phyloP scores from a whole-genome alignment of 495 filamentous ascomycete genomes.

The Penicillium coprophilum region DNA sequence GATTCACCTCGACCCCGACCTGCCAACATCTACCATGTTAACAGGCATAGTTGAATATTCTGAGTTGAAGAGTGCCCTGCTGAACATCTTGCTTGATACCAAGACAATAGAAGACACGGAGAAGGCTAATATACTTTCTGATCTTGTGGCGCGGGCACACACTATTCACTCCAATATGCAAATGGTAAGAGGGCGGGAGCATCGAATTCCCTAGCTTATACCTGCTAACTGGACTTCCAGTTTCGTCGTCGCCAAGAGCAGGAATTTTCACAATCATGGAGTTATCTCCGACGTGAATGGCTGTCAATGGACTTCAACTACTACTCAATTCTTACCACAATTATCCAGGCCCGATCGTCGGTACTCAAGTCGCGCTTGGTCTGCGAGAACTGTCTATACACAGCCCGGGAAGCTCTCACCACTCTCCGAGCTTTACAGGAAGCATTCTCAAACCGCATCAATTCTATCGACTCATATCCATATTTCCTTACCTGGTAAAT shows the following conservation, averaged over 20 bases:
- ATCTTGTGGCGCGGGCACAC: constrained; percentile 24
- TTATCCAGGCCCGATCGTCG: constrained; percentile 27
- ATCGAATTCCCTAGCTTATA: neutral
- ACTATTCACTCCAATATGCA: constrained; percentile 23
- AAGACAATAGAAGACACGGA: constrained; percentile 21
- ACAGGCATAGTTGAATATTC: constrained; percentile 28
- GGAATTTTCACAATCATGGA: constrained; percentile 20
- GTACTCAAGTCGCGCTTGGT: constrained; percentile 26
- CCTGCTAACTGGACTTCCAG: constrained; percentile 7
- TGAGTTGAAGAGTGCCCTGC: constrained; percentile 21
- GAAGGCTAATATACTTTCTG: constrained; percentile 25
- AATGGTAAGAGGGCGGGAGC: constrained; percentile 12
- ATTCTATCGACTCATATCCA: constrained; percentile 27
- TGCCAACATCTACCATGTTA: constrained; percentile 27
- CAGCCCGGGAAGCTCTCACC: constrained; percentile 27
- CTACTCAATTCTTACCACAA: constrained; percentile 27
- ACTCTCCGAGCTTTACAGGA: constrained; percentile 28
- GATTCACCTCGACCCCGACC: constrained; percentile 24
- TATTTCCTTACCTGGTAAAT: constrained; percentile 35
- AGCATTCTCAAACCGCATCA: constrained; percentile 17
- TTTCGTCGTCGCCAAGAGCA: constrained; percentile 23
- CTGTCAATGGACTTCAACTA: constrained; percentile 35
- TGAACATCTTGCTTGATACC: constrained; percentile 23
- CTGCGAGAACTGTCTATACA: constrained; percentile 31
- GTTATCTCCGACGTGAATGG: constrained; percentile 25